Conservation (phyloP, 352 stramenopile genomes). For the Globisporangium emineosum region DNA sequence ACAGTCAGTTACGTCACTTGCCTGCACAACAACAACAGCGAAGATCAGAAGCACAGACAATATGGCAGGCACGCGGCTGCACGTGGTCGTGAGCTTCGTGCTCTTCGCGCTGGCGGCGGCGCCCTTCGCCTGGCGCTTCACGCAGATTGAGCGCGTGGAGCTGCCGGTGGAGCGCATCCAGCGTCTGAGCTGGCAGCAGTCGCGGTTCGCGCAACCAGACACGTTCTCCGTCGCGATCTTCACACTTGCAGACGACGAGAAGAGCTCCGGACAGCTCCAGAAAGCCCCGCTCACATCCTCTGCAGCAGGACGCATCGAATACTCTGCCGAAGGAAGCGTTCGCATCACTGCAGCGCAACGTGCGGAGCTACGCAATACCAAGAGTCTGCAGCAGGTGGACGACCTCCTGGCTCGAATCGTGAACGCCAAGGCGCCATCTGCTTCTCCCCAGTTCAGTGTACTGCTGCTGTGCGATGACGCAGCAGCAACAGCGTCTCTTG, state of each 20-base stretch:
- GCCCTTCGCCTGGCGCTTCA: slow-evolving; percentile 64
- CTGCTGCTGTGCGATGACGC: slow-evolving; percentile 41
- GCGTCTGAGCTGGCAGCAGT: slow-evolving; percentile 31
- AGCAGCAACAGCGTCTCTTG: not conserved
- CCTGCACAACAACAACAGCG: not conserved
- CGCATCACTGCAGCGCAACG: not conserved
- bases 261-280: not conserved
- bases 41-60: slow-evolving; percentile 8
- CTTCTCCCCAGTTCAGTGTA: slow-evolving; percentile 26
- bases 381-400: slow-evolving; percentile 26
- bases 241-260: not conserved
- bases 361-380: not conserved
- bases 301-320: slow-evolving; percentile 7
- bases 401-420: slow-evolving; percentile 27
- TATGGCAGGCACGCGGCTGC: slow-evolving; percentile 73
- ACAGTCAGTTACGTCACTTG: not conserved
- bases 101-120: slow-evolving; percentile 60
- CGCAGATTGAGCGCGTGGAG: slow-evolving; percentile 58
- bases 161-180: slow-evolving; percentile 56
- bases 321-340: not conserved
- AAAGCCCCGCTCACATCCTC: not conserved
- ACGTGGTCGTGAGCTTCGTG: slow-evolving; percentile 74
- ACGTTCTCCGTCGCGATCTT: slow-evolving; percentile 18
- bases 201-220: slow-evolving; percentile 26
- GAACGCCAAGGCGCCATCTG: slow-evolving; percentile 7